These are phyloP conservation scores for Monilinia polystroma DNA, from an alignment of 2,329 filamentous ascomycete species.

Conservation along the genomic window DNA sequence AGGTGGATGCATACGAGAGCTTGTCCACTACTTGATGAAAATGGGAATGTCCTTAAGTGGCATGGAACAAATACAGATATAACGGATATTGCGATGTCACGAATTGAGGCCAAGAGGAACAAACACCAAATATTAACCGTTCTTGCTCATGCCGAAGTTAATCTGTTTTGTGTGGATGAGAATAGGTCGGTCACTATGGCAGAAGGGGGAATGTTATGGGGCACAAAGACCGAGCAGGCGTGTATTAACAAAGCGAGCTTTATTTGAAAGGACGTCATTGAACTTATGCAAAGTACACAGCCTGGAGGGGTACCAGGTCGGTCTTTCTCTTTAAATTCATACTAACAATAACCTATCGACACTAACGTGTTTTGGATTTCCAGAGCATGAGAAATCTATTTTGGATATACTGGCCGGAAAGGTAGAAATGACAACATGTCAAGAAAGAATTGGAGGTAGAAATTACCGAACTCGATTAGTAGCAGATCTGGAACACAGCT, in stretches of 20 bases:
- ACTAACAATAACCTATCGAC: background rate
- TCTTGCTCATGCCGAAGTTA: conserved; percentile 34
- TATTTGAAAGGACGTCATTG: conserved; percentile 28
- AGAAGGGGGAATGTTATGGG: conserved; percentile 31
- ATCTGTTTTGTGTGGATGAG: conserved; percentile 31
- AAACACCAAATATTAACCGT: conserved; percentile 33
- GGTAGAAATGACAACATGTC: conserved; percentile 29
- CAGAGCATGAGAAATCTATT: conserved; percentile 29
- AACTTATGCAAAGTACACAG: conserved; percentile 23
- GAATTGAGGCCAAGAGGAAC: conserved; percentile 32
- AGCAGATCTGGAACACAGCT: conserved; percentile 31
- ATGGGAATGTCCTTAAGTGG: conserved; percentile 32
- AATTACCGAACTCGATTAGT: conserved; percentile 32
- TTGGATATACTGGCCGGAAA: conserved; percentile 30
- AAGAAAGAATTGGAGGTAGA: conserved; percentile 28
- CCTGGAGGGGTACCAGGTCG: conserved; percentile 24
- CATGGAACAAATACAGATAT: conserved; percentile 36
- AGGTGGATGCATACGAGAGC: conserved; percentile 35
- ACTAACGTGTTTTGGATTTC: background rate
- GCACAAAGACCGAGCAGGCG: background rate
- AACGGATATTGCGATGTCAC: conserved; percentile 32
- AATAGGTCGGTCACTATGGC: conserved; percentile 29
- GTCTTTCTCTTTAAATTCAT: background rate
- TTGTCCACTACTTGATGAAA: conserved; percentile 24
- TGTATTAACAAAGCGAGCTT: conserved; percentile 24